These are phyloP conservation scores for Mucor sp. DNA, from an alignment of 371 early-diverging fungal species.

Conservation along the genomic window DNA sequence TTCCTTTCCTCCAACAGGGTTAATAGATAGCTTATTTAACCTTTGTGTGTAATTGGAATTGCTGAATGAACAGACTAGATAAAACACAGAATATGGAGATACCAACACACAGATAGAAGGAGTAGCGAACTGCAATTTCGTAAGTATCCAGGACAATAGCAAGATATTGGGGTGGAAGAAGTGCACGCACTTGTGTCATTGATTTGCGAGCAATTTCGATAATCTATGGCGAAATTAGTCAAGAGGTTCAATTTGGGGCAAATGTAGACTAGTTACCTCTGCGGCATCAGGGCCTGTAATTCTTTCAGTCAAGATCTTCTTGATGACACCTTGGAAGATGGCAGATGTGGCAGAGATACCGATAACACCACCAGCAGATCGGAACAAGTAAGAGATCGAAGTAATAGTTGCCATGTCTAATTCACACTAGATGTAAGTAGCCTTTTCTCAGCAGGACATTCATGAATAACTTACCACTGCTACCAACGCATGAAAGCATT, in stretches of 20 bases:
- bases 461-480: conserved; percentile 14
- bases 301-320: conserved; percentile 22
- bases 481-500: conserved; percentile 49
- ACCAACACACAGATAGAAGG: conserved; percentile 34
- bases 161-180: conserved; percentile 40
- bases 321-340: conserved; percentile 47
- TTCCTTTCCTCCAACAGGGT: neutral
- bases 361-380: conserved; percentile 47
- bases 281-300: conserved; percentile 49
- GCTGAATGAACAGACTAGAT: conserved; percentile 51
- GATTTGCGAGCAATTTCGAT: conserved; percentile 47
- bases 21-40: conserved; percentile 19
- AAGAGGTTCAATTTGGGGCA: neutral
- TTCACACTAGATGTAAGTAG: neutral
- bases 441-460: too few relatives aligned
- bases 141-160: conserved; percentile 46
- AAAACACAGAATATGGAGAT: conserved; percentile 37
- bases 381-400: conserved; percentile 53
- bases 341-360: conserved; percentile 45
- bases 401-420: conserved; percentile 56
- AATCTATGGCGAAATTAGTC: conserved; percentile 20
- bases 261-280: conserved; percentile 6
- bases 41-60: conserved; percentile 46
- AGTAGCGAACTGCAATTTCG: conserved; percentile 35
- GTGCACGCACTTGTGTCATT: conserved; percentile 29